Conservation (phyloP, 495 filamentous ascomycete species). For the Thermothielavioides terrestris region DNA sequence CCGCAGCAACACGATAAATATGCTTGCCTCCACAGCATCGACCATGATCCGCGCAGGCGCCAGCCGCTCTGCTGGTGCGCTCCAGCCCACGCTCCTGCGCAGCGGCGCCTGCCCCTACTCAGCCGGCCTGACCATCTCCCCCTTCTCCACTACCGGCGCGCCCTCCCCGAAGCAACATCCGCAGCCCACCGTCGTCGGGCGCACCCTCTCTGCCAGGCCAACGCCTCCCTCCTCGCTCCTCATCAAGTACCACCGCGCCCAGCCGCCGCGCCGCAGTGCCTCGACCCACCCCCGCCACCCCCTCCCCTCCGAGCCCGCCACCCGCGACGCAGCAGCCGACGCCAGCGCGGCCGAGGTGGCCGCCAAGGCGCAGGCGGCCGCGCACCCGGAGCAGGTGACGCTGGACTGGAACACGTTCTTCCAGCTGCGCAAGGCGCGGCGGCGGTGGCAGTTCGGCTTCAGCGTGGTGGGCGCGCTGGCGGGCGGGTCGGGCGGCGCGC, state of each 20-base stretch:
- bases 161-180: conserved; percentile 4
- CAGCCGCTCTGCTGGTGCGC: conserved; percentile 18
- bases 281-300: conserved; percentile 5
- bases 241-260: conserved; percentile 8
- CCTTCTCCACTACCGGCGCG: conserved; percentile 10
- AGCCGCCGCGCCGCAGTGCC: conserved; percentile 4
- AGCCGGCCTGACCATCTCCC: conserved; percentile 11
- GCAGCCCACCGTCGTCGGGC: too few relatives aligned
- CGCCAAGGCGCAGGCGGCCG: conserved; percentile 15
- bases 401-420: conserved; percentile 95
- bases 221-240: conserved; percentile 9
- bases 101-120: conserved; percentile 22
- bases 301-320: conserved; percentile 9
- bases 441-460: conserved; percentile 69
- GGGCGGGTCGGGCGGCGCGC: conserved; percentile 51
- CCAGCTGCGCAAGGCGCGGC: conserved; percentile 72
- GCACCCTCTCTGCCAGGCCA: conserved; percentile 11
- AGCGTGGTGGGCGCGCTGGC: conserved; percentile 56
- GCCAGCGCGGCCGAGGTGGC: conserved; percentile 18
- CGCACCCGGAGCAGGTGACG: conserved; percentile 19
- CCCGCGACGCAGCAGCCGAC: conserved; percentile 16
- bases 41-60: conserved; percentile 27
- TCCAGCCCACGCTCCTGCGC: conserved; percentile 24
- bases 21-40: conserved; percentile 26
- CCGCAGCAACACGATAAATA: conserved; percentile 3